Percentiles rank a stretch among this genome's conserved stretches.
Conservation (phyloP, 495 filamentous ascomycete genomes). For the Oidiodendron maius region DNA sequence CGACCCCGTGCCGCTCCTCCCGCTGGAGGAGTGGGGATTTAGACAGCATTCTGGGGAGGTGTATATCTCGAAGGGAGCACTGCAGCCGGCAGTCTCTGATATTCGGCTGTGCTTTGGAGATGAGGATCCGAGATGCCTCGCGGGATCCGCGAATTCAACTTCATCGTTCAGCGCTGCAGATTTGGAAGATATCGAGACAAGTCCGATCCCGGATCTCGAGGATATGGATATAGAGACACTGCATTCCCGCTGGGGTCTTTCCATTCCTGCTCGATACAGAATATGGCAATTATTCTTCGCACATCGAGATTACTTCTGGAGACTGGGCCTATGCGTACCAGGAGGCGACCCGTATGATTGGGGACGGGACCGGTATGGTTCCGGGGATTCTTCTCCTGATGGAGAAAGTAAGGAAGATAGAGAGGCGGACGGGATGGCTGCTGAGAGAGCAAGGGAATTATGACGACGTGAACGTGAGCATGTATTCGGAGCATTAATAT, state of each 20-base stretch:
- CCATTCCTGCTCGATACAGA: slow-evolving; percentile 58
- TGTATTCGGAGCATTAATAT: too few species aligned
- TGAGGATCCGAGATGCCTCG: slow-evolving; percentile 55
- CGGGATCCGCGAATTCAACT: neutral
- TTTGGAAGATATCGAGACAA: neutral
- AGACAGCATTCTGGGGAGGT: slow-evolving; percentile 78
- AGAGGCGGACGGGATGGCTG: too few species aligned
- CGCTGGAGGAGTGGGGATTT: slow-evolving; percentile 83
- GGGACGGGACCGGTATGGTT: slow-evolving; percentile 37
- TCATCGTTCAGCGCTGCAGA: neutral
- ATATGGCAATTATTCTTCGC: slow-evolving; percentile 91
- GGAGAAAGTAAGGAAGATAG: too few species aligned
- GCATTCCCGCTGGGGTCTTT: slow-evolving; percentile 24
- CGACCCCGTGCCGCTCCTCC: slow-evolving; percentile 87
- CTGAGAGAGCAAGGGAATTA: too few species aligned
- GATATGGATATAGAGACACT: slow-evolving; percentile 14
- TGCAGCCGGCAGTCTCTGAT: slow-evolving; percentile 63
- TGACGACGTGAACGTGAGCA: too few species aligned
- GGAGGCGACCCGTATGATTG: slow-evolving; percentile 63
- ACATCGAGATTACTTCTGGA: slow-evolving; percentile 95
- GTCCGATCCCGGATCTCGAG: neutral
- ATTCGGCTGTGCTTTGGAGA: slow-evolving; percentile 66
- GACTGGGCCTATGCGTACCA: slow-evolving; percentile 84
- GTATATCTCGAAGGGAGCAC: slow-evolving; percentile 64
- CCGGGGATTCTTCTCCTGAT: too few species aligned